A percentile compares a stretch with the other conserved stretches of the same genome.
These are phyloP conservation scores for Wickerhamomyces pijperi DNA, from an alignment of 805 yeast species.

Conservation along the genomic window DNA sequence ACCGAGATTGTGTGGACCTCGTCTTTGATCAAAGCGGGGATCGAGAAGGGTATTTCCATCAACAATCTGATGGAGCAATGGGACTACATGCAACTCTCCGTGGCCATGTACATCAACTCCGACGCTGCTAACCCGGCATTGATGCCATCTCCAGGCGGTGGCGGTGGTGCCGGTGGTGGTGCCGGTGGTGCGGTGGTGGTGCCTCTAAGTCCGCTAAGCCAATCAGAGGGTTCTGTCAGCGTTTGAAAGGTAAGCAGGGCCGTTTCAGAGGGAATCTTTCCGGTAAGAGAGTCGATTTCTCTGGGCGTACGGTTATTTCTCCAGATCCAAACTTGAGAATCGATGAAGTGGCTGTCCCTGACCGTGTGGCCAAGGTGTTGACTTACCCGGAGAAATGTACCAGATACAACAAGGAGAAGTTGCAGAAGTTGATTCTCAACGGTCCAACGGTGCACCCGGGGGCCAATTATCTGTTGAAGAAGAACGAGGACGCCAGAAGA, in stretches of 20 bases:
- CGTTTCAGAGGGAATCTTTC: slow-evolving; percentile 96
- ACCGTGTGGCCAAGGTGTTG: slow-evolving; percentile 86
- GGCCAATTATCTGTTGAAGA: slow-evolving; percentile 82
- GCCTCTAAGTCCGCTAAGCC: slow-evolving; percentile 49
- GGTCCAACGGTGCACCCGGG: slow-evolving; percentile 94
- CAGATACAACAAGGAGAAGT: slow-evolving; percentile 69
- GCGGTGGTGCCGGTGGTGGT: slow-evolving; percentile 19
- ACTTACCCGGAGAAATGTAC: slow-evolving; percentile 96
- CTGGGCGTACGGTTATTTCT: slow-evolving; percentile 96
- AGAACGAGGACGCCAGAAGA: slow-evolving; percentile 76
- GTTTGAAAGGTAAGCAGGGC: slow-evolving; percentile 97
- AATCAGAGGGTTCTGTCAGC: slow-evolving; percentile 92
- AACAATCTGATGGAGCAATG: slow-evolving; percentile 96
- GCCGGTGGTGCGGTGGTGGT: slow-evolving; percentile 30
- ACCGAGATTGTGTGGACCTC: slow-evolving; percentile 97
- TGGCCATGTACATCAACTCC: slow-evolving; percentile 95
- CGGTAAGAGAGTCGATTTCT: slow-evolving; percentile 97
- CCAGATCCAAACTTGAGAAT: slow-evolving; percentile 94
- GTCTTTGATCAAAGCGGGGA: slow-evolving; percentile 87
- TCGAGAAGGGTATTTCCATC: slow-evolving; percentile 88
- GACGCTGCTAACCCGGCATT: slow-evolving; percentile 81
- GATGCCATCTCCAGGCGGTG: slow-evolving; percentile 51
- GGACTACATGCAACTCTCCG: slow-evolving; percentile 92
- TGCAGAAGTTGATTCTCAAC: slow-evolving; percentile 61
- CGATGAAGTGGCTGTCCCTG: slow-evolving; percentile 98